Percentiles rank a stretch among this genome's conserved stretches.
Conservation (phyloP, 768 basidiomycete genomes). For the Trametes maxima region DNA sequence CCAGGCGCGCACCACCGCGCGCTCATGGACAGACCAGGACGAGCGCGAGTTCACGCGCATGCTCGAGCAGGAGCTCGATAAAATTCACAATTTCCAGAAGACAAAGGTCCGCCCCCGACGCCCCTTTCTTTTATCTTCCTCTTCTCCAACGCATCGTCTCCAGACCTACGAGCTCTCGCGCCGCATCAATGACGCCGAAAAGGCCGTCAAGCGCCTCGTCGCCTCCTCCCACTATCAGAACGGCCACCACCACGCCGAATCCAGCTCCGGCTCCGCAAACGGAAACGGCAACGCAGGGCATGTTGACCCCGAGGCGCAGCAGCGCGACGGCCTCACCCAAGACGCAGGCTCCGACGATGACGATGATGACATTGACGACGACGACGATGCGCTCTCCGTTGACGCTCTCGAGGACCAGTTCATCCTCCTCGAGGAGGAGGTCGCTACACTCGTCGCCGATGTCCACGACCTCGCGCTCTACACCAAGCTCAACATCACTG, state of each 20-base stretch:
- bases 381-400: slow-evolving; percentile 56
- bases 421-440: slow-evolving; percentile 87
- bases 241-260: slow-evolving; percentile 20
- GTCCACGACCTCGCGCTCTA: slow-evolving; percentile 90
- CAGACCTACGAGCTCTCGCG: slow-evolving; percentile 81
- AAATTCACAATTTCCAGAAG: slow-evolving; percentile 93
- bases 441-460: slow-evolving; percentile 91
- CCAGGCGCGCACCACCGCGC: slow-evolving; percentile 53
- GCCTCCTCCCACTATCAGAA: slow-evolving; percentile 45
- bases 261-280: slow-evolving; percentile 4
- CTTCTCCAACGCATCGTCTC: background rate
- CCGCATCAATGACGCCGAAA: slow-evolving; percentile 83
- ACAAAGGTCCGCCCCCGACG: slow-evolving; percentile 58
- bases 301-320: slow-evolving; percentile 60
- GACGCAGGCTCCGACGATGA: slow-evolving; percentile 77
- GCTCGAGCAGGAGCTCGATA: slow-evolving; percentile 87
- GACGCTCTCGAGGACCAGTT: slow-evolving; percentile 87
- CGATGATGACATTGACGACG: slow-evolving; percentile 47
- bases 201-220: slow-evolving; percentile 78
- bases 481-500: slow-evolving; percentile 97
- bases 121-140: background rate
- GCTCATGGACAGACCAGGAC: slow-evolving; percentile 73
- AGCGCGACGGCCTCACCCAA: slow-evolving; percentile 48
- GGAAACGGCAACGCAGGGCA: slow-evolving; percentile 5
- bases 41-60: slow-evolving; percentile 80